Conservation (phyloP, 352 stramenopile species). For the Phytophthora aleatoria region DNA sequence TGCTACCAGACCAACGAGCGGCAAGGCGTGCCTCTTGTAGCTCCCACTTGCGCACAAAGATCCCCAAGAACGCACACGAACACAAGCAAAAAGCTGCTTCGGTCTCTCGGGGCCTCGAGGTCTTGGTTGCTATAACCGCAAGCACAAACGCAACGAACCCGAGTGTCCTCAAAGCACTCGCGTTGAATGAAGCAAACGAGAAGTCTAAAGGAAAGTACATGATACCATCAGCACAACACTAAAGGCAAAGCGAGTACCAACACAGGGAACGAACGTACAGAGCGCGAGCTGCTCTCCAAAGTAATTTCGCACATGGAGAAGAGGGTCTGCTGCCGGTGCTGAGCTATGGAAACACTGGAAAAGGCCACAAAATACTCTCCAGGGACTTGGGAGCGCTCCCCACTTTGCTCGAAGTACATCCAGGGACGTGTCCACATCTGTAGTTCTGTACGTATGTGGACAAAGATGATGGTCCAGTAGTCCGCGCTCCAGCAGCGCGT, state of each 20-base stretch:
- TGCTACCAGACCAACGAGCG: constrained; percentile 54
- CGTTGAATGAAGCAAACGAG: constrained; percentile 68
- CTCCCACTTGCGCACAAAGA: constrained; percentile 70
- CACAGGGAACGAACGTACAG: constrained; percentile 46
- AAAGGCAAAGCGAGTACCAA: not conserved
- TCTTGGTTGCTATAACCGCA: constrained; percentile 21
- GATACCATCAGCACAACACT: constrained; percentile 4
- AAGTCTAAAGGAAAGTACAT: constrained; percentile 43
- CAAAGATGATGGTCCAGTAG: constrained; percentile 66
- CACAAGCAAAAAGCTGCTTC: constrained; percentile 50
- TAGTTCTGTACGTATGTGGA: constrained; percentile 56
- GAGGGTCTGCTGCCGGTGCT: constrained; percentile 41
- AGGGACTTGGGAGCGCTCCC: constrained; percentile 42
- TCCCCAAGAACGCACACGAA: constrained; percentile 50
- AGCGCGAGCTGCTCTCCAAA: constrained; percentile 82
- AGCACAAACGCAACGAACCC: constrained; percentile 44
- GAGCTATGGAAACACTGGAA: constrained; percentile 2
- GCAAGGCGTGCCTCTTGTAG: constrained; percentile 47
- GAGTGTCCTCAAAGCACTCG: constrained; percentile 45
- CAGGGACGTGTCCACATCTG: constrained; percentile 74
- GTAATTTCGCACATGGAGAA: constrained; percentile 73
- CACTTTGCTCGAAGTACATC: constrained; percentile 61
- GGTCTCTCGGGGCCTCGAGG: constrained; percentile 7
- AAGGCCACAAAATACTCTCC: constrained; percentile 27
- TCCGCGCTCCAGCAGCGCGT: constrained; percentile 54